Base-by-base conservation (phyloP, 164 flowering plant genomes). In the Dillenia suffruticosa region DNA sequence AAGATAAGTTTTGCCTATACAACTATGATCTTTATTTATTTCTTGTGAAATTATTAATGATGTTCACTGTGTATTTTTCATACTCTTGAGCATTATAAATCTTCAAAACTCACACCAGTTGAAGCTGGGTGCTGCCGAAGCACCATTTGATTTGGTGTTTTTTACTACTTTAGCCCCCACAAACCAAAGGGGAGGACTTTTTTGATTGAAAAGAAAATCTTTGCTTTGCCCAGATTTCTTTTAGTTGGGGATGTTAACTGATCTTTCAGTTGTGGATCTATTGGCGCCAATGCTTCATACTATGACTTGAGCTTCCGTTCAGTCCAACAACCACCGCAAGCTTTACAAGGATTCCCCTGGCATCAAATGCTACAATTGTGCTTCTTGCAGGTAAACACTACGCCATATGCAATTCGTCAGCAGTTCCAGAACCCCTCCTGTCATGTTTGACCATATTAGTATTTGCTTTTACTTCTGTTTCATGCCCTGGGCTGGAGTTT, bases 61-160 rank as follows among this genome's bases (percentile, higher is more conserved):
- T 12, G 8, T 46, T 68, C 49, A 3, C 40, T 44, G 14, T n/a
- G 45, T 46, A 51, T 56, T 24, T 14, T 75, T 70, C 84, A 93
- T 97, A 82, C 78, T 56, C 22, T 19, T 19, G 22, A 19, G 1
- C 22, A 87, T 64, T 90, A 66, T 46, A 87, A 85, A 70, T 59
- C 45, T 24, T 97, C 94, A 54, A 74, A 81, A 68, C 72, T 93
- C 57, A 84, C 83, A n/a, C 96, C 98, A 1, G 80, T 93, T 51
- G 96, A 93, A 74, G 89, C 96, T 71, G 96, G 98, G 68, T 90
- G 97, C 70, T 90, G 98, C 65, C 71, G 90, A 56, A 97, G 1
- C 98, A 44, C 97, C 98, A 64, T 87, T 89, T 48, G 89, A 85
- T 94, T 93, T 84, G 17, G 84, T 74, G 52, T 57, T 26, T 53